A percentile compares a stretch with the other conserved stretches of the same genome.
phyloP scores from a whole-genome alignment of 805 yeast genomes.

The Candida corydali region DNA sequence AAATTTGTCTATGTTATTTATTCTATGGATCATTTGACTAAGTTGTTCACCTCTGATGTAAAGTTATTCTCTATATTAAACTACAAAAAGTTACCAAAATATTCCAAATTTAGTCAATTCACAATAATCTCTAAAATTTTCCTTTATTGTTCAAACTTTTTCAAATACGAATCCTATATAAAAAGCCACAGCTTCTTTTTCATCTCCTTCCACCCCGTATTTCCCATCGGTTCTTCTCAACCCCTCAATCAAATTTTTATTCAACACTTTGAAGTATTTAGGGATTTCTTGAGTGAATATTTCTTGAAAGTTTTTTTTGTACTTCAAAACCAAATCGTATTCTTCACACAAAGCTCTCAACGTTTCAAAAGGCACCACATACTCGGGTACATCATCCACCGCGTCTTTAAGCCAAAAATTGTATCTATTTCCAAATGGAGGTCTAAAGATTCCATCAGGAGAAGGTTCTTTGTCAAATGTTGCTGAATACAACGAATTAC shows the following conservation, averaged over 20 bases:
- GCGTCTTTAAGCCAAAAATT: constrained; percentile 85
- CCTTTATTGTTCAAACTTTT: constrained; percentile 32
- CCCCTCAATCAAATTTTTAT: constrained; percentile 61
- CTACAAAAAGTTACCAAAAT: too few relatives aligned
- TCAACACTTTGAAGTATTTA: constrained; percentile 51
- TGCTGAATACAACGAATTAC: constrained; percentile 79
- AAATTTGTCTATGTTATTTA: too few relatives aligned
- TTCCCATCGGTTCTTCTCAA: constrained; percentile 74
- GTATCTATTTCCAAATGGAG: constrained; percentile 82
- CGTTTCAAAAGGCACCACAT: constrained; percentile 90
- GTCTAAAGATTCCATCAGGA: constrained; percentile 64
- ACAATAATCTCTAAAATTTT: too few relatives aligned
- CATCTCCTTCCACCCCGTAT: constrained; percentile 84
- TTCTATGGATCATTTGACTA: too few relatives aligned
- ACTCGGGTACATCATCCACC: constrained; percentile 94
- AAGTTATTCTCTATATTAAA: too few relatives aligned
- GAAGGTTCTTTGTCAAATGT: constrained; percentile 78
- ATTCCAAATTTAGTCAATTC: too few relatives aligned
- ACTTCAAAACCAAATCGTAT: constrained; percentile 67
- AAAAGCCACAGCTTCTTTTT: constrained; percentile 85
- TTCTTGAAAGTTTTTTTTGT: constrained; percentile 74
- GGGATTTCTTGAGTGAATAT: constrained; percentile 80
- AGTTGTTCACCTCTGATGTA: too few relatives aligned
- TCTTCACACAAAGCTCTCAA: constrained; percentile 82
- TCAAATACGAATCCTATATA: constrained; percentile 83